These are phyloP conservation scores for Adansonia grandidieri DNA, from an alignment of 441 rosid species.

Conservation along the genomic window DNA sequence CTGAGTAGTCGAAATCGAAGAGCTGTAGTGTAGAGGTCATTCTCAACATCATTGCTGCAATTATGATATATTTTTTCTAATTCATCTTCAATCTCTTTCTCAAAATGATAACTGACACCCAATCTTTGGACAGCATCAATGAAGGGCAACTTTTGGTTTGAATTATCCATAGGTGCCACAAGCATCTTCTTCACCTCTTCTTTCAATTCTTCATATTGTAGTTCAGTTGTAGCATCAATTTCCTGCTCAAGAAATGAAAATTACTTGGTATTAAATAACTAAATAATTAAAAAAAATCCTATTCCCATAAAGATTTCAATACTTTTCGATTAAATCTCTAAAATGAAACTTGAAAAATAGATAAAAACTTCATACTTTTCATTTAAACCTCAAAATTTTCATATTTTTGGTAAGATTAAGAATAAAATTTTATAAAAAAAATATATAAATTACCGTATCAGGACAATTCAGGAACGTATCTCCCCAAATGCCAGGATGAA, in stretches of 20 bases:
- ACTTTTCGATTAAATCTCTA: too few species aligned
- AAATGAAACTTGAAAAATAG: too few species aligned
- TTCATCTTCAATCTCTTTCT: slow-evolving; percentile 24
- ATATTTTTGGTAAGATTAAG: not conserved
- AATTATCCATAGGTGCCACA: not conserved
- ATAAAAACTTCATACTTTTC: too few species aligned
- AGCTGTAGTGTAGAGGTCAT: slow-evolving; percentile 11
- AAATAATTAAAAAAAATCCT: not conserved
- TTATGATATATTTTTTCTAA: not conserved
- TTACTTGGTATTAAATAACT: not conserved
- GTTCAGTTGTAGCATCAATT: not conserved
- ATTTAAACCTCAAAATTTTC: not conserved
- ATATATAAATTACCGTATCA: not conserved
- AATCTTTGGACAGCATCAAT: slow-evolving; percentile 26
- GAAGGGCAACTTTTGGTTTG: not conserved
- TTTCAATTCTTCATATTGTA: not conserved
- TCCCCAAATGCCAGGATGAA: slow-evolving; percentile 24
- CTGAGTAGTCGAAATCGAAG: slow-evolving; percentile 20
- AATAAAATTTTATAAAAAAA: not conserved
- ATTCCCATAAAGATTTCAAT: too few species aligned
- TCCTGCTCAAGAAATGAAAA: not conserved
- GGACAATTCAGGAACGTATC: slow-evolving; percentile 21
- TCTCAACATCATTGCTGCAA: not conserved
- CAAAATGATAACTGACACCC: slow-evolving; percentile 30
- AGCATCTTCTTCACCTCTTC: slow-evolving; percentile 12